A percentile compares a stretch with the other conserved stretches of the same genome.
phyloP scores from a whole-genome alignment of 495 filamentous ascomycete genomes.

The Penicillium lagena region DNA sequence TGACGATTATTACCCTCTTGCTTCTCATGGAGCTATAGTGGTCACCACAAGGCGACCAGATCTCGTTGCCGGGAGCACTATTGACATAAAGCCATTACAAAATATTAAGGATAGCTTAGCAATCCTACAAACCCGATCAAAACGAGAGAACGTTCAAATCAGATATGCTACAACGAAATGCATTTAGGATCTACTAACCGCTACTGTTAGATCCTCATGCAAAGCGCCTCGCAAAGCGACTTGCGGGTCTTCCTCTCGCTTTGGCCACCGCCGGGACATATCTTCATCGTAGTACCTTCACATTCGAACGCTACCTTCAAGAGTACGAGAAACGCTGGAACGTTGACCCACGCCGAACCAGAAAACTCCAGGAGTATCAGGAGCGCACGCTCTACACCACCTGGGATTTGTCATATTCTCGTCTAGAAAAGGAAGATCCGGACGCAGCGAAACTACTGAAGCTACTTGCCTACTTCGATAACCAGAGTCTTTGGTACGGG shows the following conservation, averaged over 20 bases:
- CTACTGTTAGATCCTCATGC: neutral
- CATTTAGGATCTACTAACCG: neutral
- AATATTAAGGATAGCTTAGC: constrained; percentile 1
- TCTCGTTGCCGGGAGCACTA: neutral
- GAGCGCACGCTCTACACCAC: constrained; percentile 4
- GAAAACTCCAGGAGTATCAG: neutral
- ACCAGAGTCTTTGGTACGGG: constrained; percentile 2
- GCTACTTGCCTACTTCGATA: constrained; percentile 7
- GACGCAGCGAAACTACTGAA: constrained; percentile 6
- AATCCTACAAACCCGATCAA: too few relatives aligned
- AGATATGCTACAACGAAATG: neutral
- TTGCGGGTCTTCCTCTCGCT: constrained; percentile 4
- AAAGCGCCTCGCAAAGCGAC: neutral
- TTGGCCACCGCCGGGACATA: constrained; percentile 6
- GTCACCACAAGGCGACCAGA: constrained; percentile 1
- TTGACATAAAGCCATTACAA: constrained; percentile 1
- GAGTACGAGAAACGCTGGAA: constrained; percentile 4
- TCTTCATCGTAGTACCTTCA: neutral
- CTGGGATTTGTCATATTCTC: constrained; percentile 4
- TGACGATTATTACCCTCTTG: neutral
- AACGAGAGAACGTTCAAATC: too few relatives aligned
- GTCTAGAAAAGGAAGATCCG: neutral
- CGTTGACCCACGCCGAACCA: neutral
- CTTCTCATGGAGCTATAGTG: constrained; percentile 3
- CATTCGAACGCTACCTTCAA: constrained; percentile 2